Conservation (phyloP, 228 moss, liverwort and hornwort genomes). For the Sphagnum fallax region DNA sequence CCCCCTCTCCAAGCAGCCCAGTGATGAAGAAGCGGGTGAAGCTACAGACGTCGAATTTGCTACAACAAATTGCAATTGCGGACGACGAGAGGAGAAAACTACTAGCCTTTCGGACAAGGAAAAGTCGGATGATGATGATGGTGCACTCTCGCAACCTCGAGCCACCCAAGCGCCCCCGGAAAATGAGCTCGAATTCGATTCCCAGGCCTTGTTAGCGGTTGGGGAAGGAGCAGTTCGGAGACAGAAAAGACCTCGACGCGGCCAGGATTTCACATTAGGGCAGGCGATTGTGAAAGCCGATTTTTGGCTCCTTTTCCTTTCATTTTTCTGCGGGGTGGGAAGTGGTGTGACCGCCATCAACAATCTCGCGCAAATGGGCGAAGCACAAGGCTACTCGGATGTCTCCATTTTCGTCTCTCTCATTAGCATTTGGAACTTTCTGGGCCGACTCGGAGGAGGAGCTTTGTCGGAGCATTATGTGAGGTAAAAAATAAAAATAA, state of each 20-base stretch:
- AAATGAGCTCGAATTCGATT: too few species aligned
- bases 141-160: too few species aligned
- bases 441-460: conserved; percentile 76
- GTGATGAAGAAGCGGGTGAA: neutral
- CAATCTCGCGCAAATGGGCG: conserved; percentile 88
- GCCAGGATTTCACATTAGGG: conserved; percentile 42
- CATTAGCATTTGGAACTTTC: conserved; percentile 75
- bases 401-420: conserved; percentile 82
- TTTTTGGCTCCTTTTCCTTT: conserved; percentile 77
- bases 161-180: too few species aligned
- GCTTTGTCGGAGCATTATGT: conserved; percentile 81
- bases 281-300: conserved; percentile 57
- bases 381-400: conserved; percentile 74
- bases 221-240: too few species aligned
- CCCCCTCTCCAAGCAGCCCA: neutral
- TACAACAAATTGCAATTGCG: neutral
- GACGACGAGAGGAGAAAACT: too few species aligned
- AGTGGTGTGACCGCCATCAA: conserved; percentile 72
- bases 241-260: neutral
- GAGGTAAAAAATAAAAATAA: too few species aligned
- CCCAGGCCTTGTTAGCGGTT: too few species aligned
- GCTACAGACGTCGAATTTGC: too few species aligned
- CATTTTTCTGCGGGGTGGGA: conserved; percentile 71
- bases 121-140: neutral
- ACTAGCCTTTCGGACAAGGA: too few species aligned